Percentiles rank a stretch among this genome's conserved stretches.
These are phyloP conservation scores for Themeda triandra DNA, from an alignment of 176 grass and related monocot genomes.

Conservation along the genomic window DNA sequence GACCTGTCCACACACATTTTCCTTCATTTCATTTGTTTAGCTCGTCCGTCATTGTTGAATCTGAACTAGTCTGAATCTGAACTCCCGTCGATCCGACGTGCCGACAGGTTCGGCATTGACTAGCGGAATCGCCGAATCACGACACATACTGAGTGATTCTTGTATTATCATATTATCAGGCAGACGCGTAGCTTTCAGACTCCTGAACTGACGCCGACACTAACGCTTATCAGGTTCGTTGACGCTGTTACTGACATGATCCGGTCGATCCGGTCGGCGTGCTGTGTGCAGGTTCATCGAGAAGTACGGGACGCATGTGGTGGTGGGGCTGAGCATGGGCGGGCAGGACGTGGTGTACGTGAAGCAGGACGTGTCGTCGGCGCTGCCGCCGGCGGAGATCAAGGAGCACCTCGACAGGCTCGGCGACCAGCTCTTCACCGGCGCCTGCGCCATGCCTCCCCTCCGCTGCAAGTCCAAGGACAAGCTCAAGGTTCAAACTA, in stretches of 20 bases:
- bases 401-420: slow-evolving; percentile 74
- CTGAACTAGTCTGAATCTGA: neutral
- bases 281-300: slow-evolving; percentile 58
- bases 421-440: slow-evolving; percentile 83
- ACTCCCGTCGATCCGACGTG: slow-evolving; percentile 2
- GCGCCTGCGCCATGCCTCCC: slow-evolving; percentile 65
- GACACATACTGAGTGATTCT: neutral
- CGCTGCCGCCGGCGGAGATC: slow-evolving; percentile 59
- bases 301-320: slow-evolving; percentile 79
- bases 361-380: slow-evolving; percentile 69
- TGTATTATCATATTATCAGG: neutral
- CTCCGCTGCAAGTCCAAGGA: slow-evolving; percentile 46
- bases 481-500: slow-evolving; percentile 52
- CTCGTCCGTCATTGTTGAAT: slow-evolving; percentile 40
- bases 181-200: slow-evolving; percentile 24
- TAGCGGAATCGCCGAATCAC: neutral
- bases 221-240: neutral
- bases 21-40: neutral
- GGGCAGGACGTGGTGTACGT: slow-evolving; percentile 85
- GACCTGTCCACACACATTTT: neutral
- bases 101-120: slow-evolving; percentile 35
- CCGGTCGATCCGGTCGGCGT: neutral
- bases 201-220: slow-evolving; percentile 17
- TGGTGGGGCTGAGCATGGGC: slow-evolving; percentile 85
- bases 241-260: neutral